Base-by-base conservation (phyloP, 2,329 filamentous ascomycete species). In the Aspergillus glaucus region DNA sequence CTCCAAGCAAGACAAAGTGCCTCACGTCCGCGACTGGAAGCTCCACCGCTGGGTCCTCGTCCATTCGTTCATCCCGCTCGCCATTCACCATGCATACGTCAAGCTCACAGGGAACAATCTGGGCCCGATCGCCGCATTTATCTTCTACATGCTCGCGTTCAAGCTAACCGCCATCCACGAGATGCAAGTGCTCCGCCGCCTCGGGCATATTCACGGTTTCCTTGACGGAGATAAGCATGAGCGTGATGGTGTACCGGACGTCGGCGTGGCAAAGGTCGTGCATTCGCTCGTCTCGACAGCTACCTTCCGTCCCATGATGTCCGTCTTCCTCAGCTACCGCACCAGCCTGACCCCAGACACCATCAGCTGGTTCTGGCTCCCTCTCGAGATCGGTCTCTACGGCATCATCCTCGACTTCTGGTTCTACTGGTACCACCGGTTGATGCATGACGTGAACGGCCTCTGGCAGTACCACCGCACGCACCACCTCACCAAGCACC, bases 391-490 rank as follows among this genome's bases (percentile, higher is more conserved):
- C 9, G 57, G 59, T 1, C 30, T 61, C 1, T 61, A 60, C 48
- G 55, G 56, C 6, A 55, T 61, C 36, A 56, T 58, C 51, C 53
- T 61, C 50, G 59, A 61, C 44, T 61, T 61, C 50, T 61, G 58
- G 58, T 61, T 61, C 49, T 61, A 61, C 49, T 61, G 57, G 59
- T 61, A 61, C 46, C 59, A 61, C 39, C 57, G 59, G 0, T n/a
- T 54, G 2, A 60, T 60, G 53, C 59, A 61, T 26, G 57, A 60
- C 15, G 46, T 60, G 21, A 52, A 45, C 44, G 47, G 48, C 2
- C 47, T 61, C 10, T 61, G 58, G 58, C 52, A 61, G 37, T 61
- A 56, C 50, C 58, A 61, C 47, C 57, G 58, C 15, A 61, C 57
- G 12, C 58, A 61, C 53, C 58, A 61, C 22, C 53, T 61, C 9